Conservation (phyloP, 345 rosid genomes). For the Brassica napus region Da-Ae NC_063449.1:10100001-10100500, state of each 20-base stretch:
- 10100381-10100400: slow-evolving; percentile 65
- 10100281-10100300: slow-evolving; percentile 42
- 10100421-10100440: slow-evolving; percentile 61
- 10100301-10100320: slow-evolving; percentile 66
- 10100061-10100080: slow-evolving; percentile 45
- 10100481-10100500: slow-evolving; percentile 65
- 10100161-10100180: slow-evolving; percentile 69
- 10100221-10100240: slow-evolving; percentile 29
- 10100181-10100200: slow-evolving; percentile 59
- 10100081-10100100: slow-evolving; percentile 51
- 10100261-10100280: slow-evolving; percentile 46
- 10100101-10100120: slow-evolving; percentile 57
- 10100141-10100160: slow-evolving; percentile 50
- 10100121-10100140: slow-evolving; percentile 44
- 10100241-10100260: slow-evolving; percentile 61
- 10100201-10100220: slow-evolving; percentile 28
- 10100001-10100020: slow-evolving; percentile 68
- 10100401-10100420: slow-evolving; percentile 61
- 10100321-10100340: slow-evolving; percentile 65
- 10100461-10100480: slow-evolving; percentile 63
- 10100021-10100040: slow-evolving; percentile 67
- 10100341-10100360: slow-evolving; percentile 64
- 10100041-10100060: slow-evolving; percentile 59
- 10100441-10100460: slow-evolving; percentile 62
- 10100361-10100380: slow-evolving; percentile 61